Evolutionary conservation across 2,329 filamentous ascomycete species (phyloP).

Genomic region (Alternaria sp.): DNA sequence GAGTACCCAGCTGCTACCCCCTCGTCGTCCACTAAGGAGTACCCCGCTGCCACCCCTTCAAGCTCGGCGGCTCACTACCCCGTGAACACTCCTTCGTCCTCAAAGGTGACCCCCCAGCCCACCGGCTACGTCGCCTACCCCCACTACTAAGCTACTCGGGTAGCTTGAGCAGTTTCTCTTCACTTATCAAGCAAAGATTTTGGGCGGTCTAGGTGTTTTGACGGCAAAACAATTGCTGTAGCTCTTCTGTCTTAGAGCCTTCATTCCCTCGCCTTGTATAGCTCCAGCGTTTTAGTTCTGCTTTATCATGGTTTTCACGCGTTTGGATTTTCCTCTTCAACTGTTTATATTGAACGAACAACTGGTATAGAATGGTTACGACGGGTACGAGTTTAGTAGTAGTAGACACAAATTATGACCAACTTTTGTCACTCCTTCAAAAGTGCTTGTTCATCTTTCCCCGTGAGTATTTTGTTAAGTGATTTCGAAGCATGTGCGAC

Average conservation of each 20-base stretch:
- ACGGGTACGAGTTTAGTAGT: slow-evolving; percentile 42
- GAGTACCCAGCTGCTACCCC: slow-evolving; percentile 8
- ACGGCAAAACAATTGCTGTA: slow-evolving; percentile 5
- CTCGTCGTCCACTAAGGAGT: slow-evolving; percentile 1
- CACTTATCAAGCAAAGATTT: slow-evolving; percentile 7
- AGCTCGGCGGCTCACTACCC: background rate
- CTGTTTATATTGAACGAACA: slow-evolving; percentile 17
- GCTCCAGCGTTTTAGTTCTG: slow-evolving; percentile 23
- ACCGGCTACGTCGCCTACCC: slow-evolving; percentile 17
- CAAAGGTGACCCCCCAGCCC: slow-evolving; percentile 15
- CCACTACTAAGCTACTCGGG: slow-evolving; percentile 15
- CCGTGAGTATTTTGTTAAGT: too few relatives aligned
- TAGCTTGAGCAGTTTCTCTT: slow-evolving; percentile 4
- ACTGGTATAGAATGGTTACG: slow-evolving; percentile 9
- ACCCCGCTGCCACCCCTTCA: slow-evolving; percentile 9
- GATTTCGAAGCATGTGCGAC: too few relatives aligned
- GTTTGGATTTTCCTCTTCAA: slow-evolving; percentile 13
- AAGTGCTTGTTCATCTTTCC: background rate
- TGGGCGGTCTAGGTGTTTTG: slow-evolving; percentile 11
- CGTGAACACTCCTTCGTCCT: background rate
- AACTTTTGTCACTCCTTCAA: slow-evolving; percentile 2
- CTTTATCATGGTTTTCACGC: background rate
- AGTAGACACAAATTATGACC: slow-evolving; percentile 71
- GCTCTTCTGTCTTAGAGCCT: slow-evolving; percentile 3
- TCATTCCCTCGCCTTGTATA: slow-evolving; percentile 30